Evolutionary conservation across 352 stramenopile species (phyloP), one percentile per base, ranked within the genome.

Genomic region (Phytophthora colocasiae): DNA sequence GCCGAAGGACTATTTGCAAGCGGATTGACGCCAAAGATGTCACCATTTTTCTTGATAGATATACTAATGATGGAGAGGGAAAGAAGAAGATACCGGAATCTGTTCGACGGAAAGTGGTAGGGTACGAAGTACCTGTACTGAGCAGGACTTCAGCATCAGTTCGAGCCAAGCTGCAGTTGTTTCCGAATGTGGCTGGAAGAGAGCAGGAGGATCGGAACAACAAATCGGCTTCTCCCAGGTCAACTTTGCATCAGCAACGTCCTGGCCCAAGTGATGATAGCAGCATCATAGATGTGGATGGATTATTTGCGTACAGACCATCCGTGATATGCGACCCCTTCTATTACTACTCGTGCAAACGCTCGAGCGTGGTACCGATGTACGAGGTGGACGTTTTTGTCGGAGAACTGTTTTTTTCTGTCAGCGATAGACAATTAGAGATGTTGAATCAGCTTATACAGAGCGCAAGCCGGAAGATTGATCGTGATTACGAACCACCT

Each of bases 21-120:
- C 51, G 74, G 4, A 81, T 93, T 46, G 86, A 94, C 26, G 81
- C 75, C 4, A 90, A 88, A 43, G 88, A 96, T 44, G 53, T 96
- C 19, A 95, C 88, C 1, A 90, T 95, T 45, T 96, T 96, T 41
- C 55, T 96, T 1, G 88, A 96, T 71, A 74, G 88, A 27, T 96
- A 95, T 62, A 91, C 80, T 3, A 89, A 70, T 56, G 80, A 90
- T 14, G 69, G 69, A 4, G 71, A 74, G 38, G 29, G 60, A 17
- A 86, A 73, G 17, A 36, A 44, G 12, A 54, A 8, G 19, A 73
- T 56, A 11, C 55, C 66, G 12, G 63, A 75, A 5, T 47, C 57
- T 2, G 75, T 92, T 26, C 83, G 84, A 19, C 84, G 87, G 4
- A 90, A 90, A 54, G 86, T 93, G 9, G 55, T 92, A 22, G 86